Evolutionary conservation across 2,329 filamentous ascomycete genomes (phyloP).

Genomic region (Geosmithia morbida): DNA sequence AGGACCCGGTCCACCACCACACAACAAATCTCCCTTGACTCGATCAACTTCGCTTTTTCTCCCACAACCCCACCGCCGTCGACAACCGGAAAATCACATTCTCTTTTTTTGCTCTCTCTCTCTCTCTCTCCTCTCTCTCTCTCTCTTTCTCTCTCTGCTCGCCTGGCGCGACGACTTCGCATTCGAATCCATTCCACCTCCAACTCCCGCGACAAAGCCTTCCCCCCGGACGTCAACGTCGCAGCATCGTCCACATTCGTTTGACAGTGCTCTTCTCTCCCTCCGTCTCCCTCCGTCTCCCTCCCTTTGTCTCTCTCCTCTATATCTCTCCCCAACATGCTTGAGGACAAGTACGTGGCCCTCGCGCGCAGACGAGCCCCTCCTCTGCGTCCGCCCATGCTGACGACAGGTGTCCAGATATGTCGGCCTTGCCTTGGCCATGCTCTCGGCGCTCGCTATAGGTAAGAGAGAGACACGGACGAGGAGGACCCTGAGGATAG

Average conservation of each 20-base stretch:
- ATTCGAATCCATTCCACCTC: no score
- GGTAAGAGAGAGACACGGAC: conserved; percentile 30
- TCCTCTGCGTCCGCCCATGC: not conserved
- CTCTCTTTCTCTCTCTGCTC: no score
- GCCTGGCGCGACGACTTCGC: no score
- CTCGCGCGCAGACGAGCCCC: no score
- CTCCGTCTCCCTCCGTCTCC: not conserved
- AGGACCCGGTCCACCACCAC: not conserved
- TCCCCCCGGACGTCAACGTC: no score
- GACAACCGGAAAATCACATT: no score
- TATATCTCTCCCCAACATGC: not conserved
- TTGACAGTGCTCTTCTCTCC: not conserved
- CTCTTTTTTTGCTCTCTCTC: no score
- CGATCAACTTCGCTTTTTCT: not conserved
- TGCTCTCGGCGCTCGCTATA: conserved; percentile 62
- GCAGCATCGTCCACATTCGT: not conserved
- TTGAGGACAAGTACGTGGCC: conserved; percentile 17
- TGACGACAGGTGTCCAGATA: conserved; percentile 36
- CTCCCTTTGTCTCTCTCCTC: not conserved
- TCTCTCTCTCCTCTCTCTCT: no score
- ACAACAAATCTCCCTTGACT: not conserved
- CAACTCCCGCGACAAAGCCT: no score
- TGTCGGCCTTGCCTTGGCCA: conserved; percentile 61
- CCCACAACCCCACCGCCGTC: no score
- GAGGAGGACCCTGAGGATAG: not conserved